Evolutionary conservation across 164 flowering plant genomes (phyloP).

Genomic region (Cinnamomum chago): DNA sequence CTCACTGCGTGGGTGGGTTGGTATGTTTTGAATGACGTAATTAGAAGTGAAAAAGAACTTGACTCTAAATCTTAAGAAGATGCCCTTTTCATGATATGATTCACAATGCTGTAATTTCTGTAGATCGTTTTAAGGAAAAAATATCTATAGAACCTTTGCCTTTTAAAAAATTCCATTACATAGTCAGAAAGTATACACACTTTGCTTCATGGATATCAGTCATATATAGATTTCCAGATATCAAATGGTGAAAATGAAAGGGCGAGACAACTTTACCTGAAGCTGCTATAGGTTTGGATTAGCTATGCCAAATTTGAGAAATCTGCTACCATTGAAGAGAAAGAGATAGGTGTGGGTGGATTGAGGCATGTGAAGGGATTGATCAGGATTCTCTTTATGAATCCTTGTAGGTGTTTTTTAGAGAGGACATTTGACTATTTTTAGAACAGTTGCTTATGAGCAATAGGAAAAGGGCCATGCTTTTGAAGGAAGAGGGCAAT

Average conservation of each 20-base stretch:
- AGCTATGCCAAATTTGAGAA: conserved; percentile 92
- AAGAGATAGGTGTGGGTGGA: conserved; percentile 7
- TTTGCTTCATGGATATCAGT: conserved; percentile 35
- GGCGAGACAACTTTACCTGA: conserved; percentile 71
- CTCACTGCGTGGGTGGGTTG: neutral
- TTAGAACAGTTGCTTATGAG: conserved; percentile 68
- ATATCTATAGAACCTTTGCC: neutral
- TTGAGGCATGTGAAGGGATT: conserved; percentile 32
- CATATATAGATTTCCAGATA: conserved; percentile 91
- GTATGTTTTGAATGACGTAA: too few relatives aligned
- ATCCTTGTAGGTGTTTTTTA: conserved; percentile 57
- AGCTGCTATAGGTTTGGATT: conserved; percentile 89
- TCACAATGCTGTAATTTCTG: neutral
- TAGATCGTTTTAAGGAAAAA: too few relatives aligned
- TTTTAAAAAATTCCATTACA: too few relatives aligned
- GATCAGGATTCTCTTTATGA: conserved; percentile 22
- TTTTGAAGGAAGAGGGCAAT: conserved; percentile 64
- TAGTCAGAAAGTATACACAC: too few relatives aligned
- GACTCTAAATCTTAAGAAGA: neutral
- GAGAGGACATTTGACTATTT: conserved; percentile 70
- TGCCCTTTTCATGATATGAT: too few relatives aligned
- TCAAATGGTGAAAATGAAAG: conserved; percentile 67
- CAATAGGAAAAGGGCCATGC: conserved; percentile 83
- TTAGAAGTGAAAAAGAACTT: neutral
- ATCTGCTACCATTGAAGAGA: conserved; percentile 34